Conservation (phyloP, 768 basidiomycete species). For the Phaeotremella skinneri region DNA sequence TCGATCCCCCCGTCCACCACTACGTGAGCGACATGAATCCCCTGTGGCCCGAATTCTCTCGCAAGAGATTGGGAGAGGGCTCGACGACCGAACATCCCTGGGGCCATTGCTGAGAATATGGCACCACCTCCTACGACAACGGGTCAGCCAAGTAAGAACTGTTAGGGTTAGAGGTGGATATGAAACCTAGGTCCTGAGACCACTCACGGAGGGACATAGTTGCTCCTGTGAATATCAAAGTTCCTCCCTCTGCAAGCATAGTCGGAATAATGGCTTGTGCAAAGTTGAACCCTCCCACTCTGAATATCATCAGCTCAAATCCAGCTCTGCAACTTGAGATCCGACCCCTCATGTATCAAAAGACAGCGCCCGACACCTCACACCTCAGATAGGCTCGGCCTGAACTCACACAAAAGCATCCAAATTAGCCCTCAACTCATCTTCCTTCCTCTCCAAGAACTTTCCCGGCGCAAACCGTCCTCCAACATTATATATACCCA, state of each 20-base stretch:
- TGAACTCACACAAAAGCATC: slow-evolving; percentile 39
- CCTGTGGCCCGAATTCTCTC: slow-evolving; percentile 47
- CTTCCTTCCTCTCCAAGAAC: slow-evolving; percentile 34
- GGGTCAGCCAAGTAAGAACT: background rate
- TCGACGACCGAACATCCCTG: slow-evolving; percentile 40
- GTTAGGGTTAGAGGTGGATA: background rate
- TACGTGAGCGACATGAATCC: slow-evolving; percentile 50
- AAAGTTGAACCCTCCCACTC: slow-evolving; percentile 39
- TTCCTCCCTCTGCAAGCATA: slow-evolving; percentile 26
- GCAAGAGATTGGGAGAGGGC: slow-evolving; percentile 45
- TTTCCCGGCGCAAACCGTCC: slow-evolving; percentile 26
- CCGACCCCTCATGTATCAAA: too few relatives aligned
- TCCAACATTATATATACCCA: slow-evolving; percentile 42
- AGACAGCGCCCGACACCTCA: too few relatives aligned
- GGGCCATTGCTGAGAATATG: slow-evolving; percentile 31
- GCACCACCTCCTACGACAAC: slow-evolving; percentile 13
- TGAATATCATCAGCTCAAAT: slow-evolving; percentile 1
- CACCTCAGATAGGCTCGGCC: too few relatives aligned
- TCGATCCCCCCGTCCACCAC: slow-evolving; percentile 42
- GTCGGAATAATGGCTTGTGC: slow-evolving; percentile 33
- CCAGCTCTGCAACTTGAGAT: too few relatives aligned
- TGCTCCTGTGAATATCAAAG: slow-evolving; percentile 45
- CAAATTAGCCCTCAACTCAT: slow-evolving; percentile 29
- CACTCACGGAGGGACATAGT: slow-evolving; percentile 37
- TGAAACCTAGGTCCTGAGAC: background rate